Base-by-base conservation (phyloP, 2,329 filamentous ascomycete genomes). In the Nigrospora osmanthi region DNA sequence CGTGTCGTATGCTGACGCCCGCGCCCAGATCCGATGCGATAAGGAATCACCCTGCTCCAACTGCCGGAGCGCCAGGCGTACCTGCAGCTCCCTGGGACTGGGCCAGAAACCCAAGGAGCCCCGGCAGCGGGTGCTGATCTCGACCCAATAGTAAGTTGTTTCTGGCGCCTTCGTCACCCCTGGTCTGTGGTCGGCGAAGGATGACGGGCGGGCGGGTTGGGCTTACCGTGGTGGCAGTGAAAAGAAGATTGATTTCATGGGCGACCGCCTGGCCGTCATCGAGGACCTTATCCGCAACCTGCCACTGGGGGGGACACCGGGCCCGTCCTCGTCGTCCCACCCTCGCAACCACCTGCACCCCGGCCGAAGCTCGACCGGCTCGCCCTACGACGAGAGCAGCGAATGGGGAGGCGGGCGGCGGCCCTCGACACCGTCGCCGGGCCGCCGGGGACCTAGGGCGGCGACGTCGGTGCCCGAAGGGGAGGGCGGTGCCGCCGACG, bases 31-130 rank as follows among this genome's bases (percentile, higher is more conserved):
- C 46, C 73, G 75, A 39, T 80, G 76, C 54, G 75, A 80, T 55
- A 79, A 77, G 58, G 72, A 76, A 35, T 71, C 69, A 49, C 76
- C 76, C 23, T 80, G 76, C 56, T 73, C 75, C 43, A 80, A 79
- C 53, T 80, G 76, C 54, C 69, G 71, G 32, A 75, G 69, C 19
- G 72, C 75, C 28, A 72, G 71, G 49, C 66, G 76, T 10, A 55
- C 65, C 12, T 80, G 76, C 54, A 77, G 72, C 47, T 79, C 74
- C 5, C 77, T 73, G 0, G 75, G 76, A 4, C 62, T 67, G 12
- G 72, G 72, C 9, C 75, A 79, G 54, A 70, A 73, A 47, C 72
- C 74, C 23, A 76, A 73, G 55, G 75, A 79, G 54, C 63, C 67
- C 38, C 67, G 75, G 35, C 75, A 79, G 53, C 65, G 76, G 43